Percentiles rank a stretch among this genome's conserved stretches.
These are phyloP conservation scores for Zarea fungicola DNA, from an alignment of 2,329 filamentous ascomycete genomes.

Conservation along the genomic window DNA sequence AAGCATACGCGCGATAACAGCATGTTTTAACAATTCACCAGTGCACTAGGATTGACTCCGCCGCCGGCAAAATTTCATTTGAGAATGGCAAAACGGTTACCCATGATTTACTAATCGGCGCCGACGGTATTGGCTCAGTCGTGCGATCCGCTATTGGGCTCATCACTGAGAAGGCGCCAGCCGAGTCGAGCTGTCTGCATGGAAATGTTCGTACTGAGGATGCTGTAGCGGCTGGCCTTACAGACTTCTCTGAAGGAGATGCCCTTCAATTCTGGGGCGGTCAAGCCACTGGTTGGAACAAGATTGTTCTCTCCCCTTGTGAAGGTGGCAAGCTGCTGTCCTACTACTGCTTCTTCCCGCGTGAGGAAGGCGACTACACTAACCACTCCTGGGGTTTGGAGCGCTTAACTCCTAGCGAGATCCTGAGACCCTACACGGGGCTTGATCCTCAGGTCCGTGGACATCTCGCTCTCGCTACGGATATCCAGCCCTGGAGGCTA, in stretches of 20 bases:
- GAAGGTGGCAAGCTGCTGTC: constrained; percentile 60
- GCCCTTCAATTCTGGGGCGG: constrained; percentile 69
- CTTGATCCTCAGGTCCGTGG: constrained; percentile 48
- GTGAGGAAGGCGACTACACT: constrained; percentile 50
- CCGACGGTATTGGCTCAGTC: constrained; percentile 63
- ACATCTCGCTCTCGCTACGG: constrained; percentile 50
- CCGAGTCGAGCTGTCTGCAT: constrained; percentile 58
- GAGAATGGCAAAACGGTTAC: constrained; percentile 42
- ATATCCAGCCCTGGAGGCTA: constrained; percentile 56
- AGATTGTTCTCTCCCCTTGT: constrained; percentile 66
- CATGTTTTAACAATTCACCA: constrained; percentile 15
- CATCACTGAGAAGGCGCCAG: constrained; percentile 51
- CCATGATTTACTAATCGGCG: constrained; percentile 59
- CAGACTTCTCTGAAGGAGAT: constrained; percentile 55
- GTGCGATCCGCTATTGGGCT: constrained; percentile 61
- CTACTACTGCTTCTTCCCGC: constrained; percentile 67
- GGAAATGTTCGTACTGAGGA: constrained; percentile 58
- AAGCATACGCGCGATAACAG: too few relatives aligned
- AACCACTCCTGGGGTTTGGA: constrained; percentile 55
- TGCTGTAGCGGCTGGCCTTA: constrained; percentile 53
- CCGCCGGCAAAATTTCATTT: constrained; percentile 46
- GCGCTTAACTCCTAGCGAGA: constrained; percentile 47
- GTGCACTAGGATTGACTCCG: constrained; percentile 48
- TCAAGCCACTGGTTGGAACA: constrained; percentile 57
- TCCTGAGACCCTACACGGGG: constrained; percentile 50